A percentile compares a stretch with the other conserved stretches of the same genome.
These are phyloP conservation scores for Periconia sp. DNA, from an alignment of 2,329 filamentous ascomycete genomes.

Conservation along the genomic window DNA sequence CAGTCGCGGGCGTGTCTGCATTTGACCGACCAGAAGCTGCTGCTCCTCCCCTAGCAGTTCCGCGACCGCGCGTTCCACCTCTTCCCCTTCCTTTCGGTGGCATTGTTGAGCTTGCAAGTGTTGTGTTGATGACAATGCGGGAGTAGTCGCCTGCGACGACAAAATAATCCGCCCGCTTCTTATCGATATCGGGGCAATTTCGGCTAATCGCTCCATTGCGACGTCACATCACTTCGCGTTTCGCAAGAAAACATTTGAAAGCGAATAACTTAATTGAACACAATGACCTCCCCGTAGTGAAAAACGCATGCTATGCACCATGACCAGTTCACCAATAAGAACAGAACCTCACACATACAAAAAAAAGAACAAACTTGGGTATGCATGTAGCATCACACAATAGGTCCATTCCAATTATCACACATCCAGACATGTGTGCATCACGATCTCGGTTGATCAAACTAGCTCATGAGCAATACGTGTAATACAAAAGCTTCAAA, in stretches of 20 bases:
- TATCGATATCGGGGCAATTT: constrained; percentile 34
- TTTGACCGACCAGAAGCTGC: constrained; percentile 1
- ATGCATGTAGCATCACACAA: neutral
- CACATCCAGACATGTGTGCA: constrained; percentile 5
- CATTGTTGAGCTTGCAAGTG: constrained; percentile 19
- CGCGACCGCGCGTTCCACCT: constrained; percentile 26
- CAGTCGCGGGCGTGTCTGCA: constrained; percentile 3
- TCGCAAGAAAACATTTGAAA: no score
- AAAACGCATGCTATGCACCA: no score
- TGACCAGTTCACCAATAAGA: no score
- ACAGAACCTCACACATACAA: no score
- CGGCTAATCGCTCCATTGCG: constrained; percentile 11
- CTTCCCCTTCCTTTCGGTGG: constrained; percentile 34
- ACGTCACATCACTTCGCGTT: constrained; percentile 16
- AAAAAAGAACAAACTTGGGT: neutral
- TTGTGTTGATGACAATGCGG: neutral
- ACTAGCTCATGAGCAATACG: constrained; percentile 3
- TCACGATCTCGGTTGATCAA: constrained; percentile 20
- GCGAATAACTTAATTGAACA: no score
- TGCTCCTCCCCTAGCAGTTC: constrained; percentile 21
- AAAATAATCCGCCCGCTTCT: constrained; percentile 12
- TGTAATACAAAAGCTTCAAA: constrained; percentile 16
- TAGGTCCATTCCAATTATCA: neutral
- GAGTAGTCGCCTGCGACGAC: neutral
- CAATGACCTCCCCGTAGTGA: no score